Base-by-base conservation (phyloP, 2,329 filamentous ascomycete genomes). In the Pseudovirgaria hyperparasitica region DNA sequence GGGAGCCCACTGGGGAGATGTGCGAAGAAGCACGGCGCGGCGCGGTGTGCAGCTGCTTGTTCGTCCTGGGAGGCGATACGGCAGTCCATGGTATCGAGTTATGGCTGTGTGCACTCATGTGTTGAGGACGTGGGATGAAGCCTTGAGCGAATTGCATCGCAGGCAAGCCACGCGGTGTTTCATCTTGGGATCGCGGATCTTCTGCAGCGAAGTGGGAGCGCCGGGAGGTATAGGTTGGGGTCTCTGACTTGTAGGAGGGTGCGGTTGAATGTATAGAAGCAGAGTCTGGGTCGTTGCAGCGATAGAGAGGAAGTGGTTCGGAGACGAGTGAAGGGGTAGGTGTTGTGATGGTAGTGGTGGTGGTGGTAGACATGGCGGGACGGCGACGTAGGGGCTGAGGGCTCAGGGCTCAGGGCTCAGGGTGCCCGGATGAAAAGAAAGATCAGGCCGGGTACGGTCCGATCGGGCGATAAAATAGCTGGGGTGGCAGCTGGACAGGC, bases 181-280 rank as follows among this genome's bases (percentile, higher is more conserved):
- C n/a, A n/a, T n/a, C n/a, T n/a, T n/a, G n/a, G n/a, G n/a, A n/a
- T n/a, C n/a, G n/a, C n/a, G n/a, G n/a, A n/a, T n/a, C n/a, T n/a
- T n/a, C n/a, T n/a, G n/a, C n/a, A n/a, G n/a, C n/a, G 22, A 18
- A 12, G 18, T 23, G 25, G 9, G 54, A 58, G 18, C 60, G 56
- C 27, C 59, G 63, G 11, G 71, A 72, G 43, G 72, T 69, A 44
- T 78, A 76, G 1, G 72, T 72, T 4, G 75, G 75, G 2, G 63
- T 68, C 28, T 76, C 72, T 28, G 74, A 79, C 35, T 69, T 38
- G 48, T 79, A 79, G 7, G 75, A 79, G 21, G 75, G 75, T n/a
- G 74, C 73, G 6, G 66, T 66, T 11, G 74, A 79, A 39, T 62
- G 70, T 34, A 80, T 67, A 7, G 76, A 80, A 5, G 69, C 65